These are phyloP conservation scores for Osmanthus fragrans DNA, from an alignment of 257 asterid genomes.

Conservation along the genomic window DNA sequence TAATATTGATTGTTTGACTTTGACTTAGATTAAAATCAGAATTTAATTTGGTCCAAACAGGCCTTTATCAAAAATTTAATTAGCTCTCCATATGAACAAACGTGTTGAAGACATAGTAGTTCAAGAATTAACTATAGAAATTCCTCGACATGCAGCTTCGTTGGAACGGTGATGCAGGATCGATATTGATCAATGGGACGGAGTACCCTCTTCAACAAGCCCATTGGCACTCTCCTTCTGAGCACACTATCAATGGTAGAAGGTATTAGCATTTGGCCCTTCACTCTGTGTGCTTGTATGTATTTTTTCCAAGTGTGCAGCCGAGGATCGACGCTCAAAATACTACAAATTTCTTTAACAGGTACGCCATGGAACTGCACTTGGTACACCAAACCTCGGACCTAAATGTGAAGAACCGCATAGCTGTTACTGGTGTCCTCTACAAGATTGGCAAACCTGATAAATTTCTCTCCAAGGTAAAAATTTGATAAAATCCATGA, in stretches of 20 bases:
- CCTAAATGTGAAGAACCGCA: slow-evolving; percentile 32
- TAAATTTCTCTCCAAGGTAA: slow-evolving; percentile 59
- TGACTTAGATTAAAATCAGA: neutral
- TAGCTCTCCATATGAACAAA: no score
- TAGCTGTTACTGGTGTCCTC: slow-evolving; percentile 52
- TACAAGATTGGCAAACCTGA: slow-evolving; percentile 67
- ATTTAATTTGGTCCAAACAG: no score
- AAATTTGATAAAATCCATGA: neutral
- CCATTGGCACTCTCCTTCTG: slow-evolving; percentile 89
- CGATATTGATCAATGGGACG: slow-evolving; percentile 41
- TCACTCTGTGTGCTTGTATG: neutral
- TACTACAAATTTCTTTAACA: slow-evolving; percentile 11
- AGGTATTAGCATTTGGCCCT: slow-evolving; percentile 26
- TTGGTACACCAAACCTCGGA: slow-evolving; percentile 55
- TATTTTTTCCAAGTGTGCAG: neutral
- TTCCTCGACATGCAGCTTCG: slow-evolving; percentile 34
- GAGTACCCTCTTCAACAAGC: slow-evolving; percentile 46
- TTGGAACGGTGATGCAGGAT: slow-evolving; percentile 67
- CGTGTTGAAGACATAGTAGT: neutral
- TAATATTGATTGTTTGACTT: no score
- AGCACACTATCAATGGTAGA: slow-evolving; percentile 66
- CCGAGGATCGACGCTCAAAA: neutral
- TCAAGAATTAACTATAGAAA: neutral
- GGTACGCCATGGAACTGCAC: slow-evolving; percentile 73
- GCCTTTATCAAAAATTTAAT: no score